Percentiles rank a stretch among this genome's conserved stretches.
Conservation (phyloP, 176 grass and related monocot species). For the Olyra latifolia region DNA sequence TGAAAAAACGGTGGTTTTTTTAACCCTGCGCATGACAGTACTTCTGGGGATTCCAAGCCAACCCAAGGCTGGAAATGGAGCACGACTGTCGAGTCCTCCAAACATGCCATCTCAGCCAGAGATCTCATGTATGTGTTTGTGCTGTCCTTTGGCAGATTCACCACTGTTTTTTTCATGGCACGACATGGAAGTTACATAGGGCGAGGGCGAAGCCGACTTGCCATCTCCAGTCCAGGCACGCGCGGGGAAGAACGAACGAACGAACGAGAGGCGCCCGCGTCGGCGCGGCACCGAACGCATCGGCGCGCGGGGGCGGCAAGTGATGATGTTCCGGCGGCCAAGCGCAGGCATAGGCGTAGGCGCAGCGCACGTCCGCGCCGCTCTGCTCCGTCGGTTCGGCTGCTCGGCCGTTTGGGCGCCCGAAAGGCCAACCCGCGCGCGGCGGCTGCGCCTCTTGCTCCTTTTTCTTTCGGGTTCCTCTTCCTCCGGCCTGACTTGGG, state of each 20-base stretch:
- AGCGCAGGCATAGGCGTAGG: neutral
- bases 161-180: neutral
- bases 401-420: slow-evolving; percentile 21
- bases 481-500: neutral
- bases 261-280: neutral
- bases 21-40: neutral
- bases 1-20: too few relatives aligned
- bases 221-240: neutral
- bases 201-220: neutral
- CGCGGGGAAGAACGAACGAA: neutral
- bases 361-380: neutral
- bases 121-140: neutral
- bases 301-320: neutral
- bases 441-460: neutral
- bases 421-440: slow-evolving; percentile 28
- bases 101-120: neutral
- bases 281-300: slow-evolving; percentile 5
- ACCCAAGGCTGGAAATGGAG: neutral
- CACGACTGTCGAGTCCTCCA: neutral
- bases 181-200: neutral
- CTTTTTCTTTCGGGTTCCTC: neutral
- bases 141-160: neutral
- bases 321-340: neutral
- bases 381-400: slow-evolving; percentile 2
- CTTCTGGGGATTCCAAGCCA: neutral